Base-by-base conservation (phyloP, 2,329 filamentous ascomycete species). In the Fusarium acutatum region DNA sequence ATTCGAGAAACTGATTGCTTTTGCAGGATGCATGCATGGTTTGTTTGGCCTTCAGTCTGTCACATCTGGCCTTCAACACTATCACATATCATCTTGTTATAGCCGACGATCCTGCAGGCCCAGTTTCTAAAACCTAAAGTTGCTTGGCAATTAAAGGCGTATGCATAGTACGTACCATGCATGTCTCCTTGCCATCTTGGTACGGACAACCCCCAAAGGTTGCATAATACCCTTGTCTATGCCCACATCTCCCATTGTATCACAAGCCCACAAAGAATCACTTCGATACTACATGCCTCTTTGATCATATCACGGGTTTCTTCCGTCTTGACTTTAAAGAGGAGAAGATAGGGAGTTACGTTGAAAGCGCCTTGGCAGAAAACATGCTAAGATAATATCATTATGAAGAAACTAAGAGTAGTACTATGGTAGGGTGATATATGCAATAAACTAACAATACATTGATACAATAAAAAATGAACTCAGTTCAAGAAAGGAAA, bases 101-200 rank as follows among this genome's bases (percentile, higher is more conserved):
- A 70, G 34, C 22, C 34, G 30, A 50, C 44, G 66, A 70, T 70
- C 47, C 65, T 69, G 66, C 67, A 69, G 59, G 17, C 49, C 46
- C 26, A 58, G 38, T 13, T 34, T 38, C 30, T 28, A 20, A 47
- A 22, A 64, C 50, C 24, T 35, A 40, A 62, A 43, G n/a, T 34
- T 34, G 56, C 41, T 49, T 34, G 60, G 50, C 24, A 47, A 41
- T 35, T 32, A 49, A 47, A 58, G 56, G 34, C 50, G 37, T 26
- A 37, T 28, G 41, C 43, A 32, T 35, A 56, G 49, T 56, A 34
- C 47, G 32, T 62, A 58, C 47, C n/a, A 38, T 35, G 28, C 22
- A 41, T 38, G 28, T 35, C 47, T 41, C 61, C 58, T 60, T 54
- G 24, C 47, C 50, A 59, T 52, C 40, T 50, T 53, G 47, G 46